phyloP scores from a whole-genome alignment of 1,284 basidiomycete genomes.

The Violaceomyces palustris region DNA sequence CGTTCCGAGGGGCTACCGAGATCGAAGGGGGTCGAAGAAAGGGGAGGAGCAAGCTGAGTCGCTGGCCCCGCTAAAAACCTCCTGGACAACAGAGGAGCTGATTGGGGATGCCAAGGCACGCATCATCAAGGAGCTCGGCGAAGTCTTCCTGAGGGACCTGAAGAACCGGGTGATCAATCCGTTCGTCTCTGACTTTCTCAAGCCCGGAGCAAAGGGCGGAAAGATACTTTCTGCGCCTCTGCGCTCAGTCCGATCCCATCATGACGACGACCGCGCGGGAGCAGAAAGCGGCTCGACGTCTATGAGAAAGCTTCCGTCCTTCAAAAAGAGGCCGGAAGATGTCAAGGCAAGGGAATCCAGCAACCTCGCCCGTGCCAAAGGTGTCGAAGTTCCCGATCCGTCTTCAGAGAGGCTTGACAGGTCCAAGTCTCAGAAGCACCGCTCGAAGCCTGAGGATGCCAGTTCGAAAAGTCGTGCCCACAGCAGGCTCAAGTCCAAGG shows the following conservation, averaged over 20 bases:
- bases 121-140: slow-evolving; percentile 64
- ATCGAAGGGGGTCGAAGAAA: background rate
- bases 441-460: too few relatives aligned
- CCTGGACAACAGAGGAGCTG: slow-evolving; percentile 62
- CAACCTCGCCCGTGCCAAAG: too few relatives aligned
- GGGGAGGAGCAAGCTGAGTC: slow-evolving; percentile 19
- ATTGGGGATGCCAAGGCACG: slow-evolving; percentile 62
- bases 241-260: slow-evolving; percentile 8
- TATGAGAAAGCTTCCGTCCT: slow-evolving; percentile 16
- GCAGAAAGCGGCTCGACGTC: background rate
- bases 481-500: too few relatives aligned
- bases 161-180: slow-evolving; percentile 63
- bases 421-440: too few relatives aligned
- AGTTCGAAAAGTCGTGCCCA: too few relatives aligned
- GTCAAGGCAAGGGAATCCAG: background rate
- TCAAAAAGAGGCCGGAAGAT: slow-evolving; percentile 19
- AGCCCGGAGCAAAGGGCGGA: slow-evolving; percentile 55
- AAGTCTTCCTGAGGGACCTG: slow-evolving; percentile 66
- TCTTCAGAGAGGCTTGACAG: too few relatives aligned
- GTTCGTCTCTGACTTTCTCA: slow-evolving; percentile 61
- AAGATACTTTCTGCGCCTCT: too few relatives aligned
- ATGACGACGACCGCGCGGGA: slow-evolving; percentile 7
- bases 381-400: too few relatives aligned
- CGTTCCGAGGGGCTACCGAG: background rate
- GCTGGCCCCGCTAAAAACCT: too few relatives aligned